phyloP scores from a whole-genome alignment of 495 filamentous ascomycete genomes.

The Beverwykella pulmonaria region DNA sequence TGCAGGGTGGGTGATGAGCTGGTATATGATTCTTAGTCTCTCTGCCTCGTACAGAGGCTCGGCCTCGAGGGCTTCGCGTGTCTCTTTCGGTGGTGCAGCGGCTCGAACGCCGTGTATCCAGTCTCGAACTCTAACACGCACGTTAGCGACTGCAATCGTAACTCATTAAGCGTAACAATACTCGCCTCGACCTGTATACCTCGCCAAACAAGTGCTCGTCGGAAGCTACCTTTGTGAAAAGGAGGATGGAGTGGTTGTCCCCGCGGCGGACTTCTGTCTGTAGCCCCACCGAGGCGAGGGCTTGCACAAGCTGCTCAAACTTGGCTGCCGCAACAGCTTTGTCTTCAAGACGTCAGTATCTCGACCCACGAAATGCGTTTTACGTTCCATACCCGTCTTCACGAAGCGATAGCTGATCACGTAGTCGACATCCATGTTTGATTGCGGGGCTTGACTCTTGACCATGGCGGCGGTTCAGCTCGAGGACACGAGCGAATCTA shows the following conservation, averaged over 20 bases:
- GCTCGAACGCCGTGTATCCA: slow-evolving; percentile 91
- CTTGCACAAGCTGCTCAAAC: slow-evolving; percentile 73
- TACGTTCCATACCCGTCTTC: slow-evolving; percentile 54
- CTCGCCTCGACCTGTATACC: slow-evolving; percentile 60
- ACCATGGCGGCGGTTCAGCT: slow-evolving; percentile 26
- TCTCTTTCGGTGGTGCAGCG: slow-evolving; percentile 75
- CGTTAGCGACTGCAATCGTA: slow-evolving; percentile 3
- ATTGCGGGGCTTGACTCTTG: slow-evolving; percentile 47
- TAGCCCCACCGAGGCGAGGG: slow-evolving; percentile 73
- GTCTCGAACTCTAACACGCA: slow-evolving; percentile 74
- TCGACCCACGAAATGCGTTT: background rate
- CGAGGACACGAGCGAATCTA: background rate
- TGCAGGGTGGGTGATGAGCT: slow-evolving; percentile 79
- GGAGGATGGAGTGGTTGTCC: slow-evolving; percentile 71
- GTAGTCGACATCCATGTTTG: slow-evolving; percentile 83
- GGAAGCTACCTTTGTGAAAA: slow-evolving; percentile 80
- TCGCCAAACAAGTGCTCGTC: slow-evolving; percentile 60
- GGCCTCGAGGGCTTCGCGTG: slow-evolving; percentile 59
- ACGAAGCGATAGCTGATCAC: slow-evolving; percentile 81
- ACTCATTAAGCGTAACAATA: background rate
- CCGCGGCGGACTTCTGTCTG: slow-evolving; percentile 84
- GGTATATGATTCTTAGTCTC: slow-evolving; percentile 78
- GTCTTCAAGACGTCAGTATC: slow-evolving; percentile 52
- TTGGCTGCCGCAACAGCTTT: slow-evolving; percentile 66
- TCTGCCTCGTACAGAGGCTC: slow-evolving; percentile 86